Conservation (phyloP, 177 flowering plant genomes). For the Telopea speciosissima region DNA sequence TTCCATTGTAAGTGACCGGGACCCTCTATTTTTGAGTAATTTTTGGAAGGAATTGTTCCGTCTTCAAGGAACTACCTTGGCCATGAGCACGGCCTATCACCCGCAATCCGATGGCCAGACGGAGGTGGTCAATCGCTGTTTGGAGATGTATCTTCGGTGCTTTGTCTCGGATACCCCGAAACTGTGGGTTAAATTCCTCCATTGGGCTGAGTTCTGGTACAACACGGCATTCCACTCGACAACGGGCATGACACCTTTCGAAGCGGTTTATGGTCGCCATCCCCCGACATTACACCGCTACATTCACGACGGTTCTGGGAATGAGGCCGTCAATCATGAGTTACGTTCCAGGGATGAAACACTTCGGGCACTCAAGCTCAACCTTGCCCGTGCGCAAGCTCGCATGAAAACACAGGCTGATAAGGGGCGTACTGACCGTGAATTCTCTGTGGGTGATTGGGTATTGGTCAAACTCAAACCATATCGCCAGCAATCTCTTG, state of each 20-base stretch:
- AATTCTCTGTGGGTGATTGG: too few species aligned
- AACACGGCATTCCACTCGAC: conserved; percentile 4
- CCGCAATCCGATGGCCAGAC: conserved; percentile 3
- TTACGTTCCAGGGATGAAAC: too few species aligned
- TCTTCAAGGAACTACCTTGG: background rate
- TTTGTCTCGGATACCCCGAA: background rate
- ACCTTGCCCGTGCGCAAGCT: too few species aligned
- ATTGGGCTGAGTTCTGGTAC: conserved; percentile 11
- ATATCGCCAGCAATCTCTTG: too few species aligned
- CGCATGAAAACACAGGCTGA: too few species aligned
- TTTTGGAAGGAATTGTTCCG: too few species aligned
- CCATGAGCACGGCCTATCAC: background rate
- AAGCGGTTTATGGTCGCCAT: conserved; percentile 7
- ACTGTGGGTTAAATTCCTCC: conserved; percentile 9
- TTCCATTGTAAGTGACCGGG: background rate
- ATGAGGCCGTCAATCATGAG: too few species aligned
- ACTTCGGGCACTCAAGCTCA: too few species aligned
- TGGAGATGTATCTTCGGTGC: conserved; percentile 4
- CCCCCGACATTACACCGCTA: background rate
- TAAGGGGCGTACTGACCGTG: too few species aligned
- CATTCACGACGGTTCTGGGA: too few species aligned
- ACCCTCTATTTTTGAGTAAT: too few species aligned
- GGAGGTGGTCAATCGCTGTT: background rate
- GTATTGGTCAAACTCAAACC: too few species aligned
- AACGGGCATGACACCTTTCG: conserved; percentile 8